Conservation (phyloP, 2,329 filamentous ascomycete genomes). For the Alternaria longipes region DNA sequence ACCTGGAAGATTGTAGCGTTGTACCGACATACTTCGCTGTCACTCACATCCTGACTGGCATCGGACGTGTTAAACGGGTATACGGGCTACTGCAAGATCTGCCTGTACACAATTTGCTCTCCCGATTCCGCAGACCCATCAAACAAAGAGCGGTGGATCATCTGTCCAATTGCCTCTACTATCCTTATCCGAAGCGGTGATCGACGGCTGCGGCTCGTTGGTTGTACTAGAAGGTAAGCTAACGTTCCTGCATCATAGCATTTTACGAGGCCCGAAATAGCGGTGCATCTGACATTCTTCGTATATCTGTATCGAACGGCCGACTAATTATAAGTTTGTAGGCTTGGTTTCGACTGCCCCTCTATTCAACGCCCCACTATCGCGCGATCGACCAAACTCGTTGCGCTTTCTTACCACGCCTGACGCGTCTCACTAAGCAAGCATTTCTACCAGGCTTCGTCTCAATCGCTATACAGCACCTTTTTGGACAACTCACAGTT, state of each 20-base stretch:
- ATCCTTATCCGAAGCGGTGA: constrained; percentile 16
- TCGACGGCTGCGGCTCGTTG: constrained; percentile 12
- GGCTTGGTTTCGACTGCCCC: constrained; percentile 9
- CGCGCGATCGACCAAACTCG: constrained; percentile 13
- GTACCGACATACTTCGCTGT: constrained; percentile 15
- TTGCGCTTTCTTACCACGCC: constrained; percentile 15
- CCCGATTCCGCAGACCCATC: constrained; percentile 14
- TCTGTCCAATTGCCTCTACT: constrained; percentile 42
- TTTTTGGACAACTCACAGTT: not conserved
- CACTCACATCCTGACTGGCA: constrained; percentile 7
- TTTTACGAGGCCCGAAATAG: constrained; percentile 4
- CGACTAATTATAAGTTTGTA: not conserved
- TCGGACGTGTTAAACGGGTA: constrained; percentile 2
- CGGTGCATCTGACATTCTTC: constrained; percentile 8
- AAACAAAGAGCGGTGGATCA: constrained; percentile 40
- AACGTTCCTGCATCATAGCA: constrained; percentile 4
- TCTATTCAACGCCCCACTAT: constrained; percentile 12
- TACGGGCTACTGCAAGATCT: constrained; percentile 7
- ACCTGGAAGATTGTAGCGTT: constrained; percentile 28
- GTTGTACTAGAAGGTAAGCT: constrained; percentile 9
- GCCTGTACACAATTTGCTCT: constrained; percentile 1
- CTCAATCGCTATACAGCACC: constrained; percentile 13
- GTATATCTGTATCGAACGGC: constrained; percentile 3
- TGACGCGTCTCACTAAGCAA: constrained; percentile 20
- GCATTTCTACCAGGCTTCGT: constrained; percentile 21